Conservation (phyloP, 75 land plant genomes). For the Selaginella moellendorffii region DNA sequence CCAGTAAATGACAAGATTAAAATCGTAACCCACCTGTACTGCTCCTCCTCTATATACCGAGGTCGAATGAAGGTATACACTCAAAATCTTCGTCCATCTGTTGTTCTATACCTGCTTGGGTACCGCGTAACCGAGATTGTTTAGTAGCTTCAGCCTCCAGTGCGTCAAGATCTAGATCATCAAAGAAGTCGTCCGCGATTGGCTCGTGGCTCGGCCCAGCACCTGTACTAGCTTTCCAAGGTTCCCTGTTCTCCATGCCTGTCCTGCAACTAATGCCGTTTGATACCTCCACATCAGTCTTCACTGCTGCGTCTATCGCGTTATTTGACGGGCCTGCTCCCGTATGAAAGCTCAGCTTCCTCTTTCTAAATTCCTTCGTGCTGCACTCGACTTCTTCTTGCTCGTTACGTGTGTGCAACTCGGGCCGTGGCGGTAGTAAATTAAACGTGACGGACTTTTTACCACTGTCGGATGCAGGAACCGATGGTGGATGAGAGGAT, state of each 20-base stretch:
- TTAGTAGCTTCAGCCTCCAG: conserved; percentile 71
- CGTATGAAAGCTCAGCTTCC: background rate
- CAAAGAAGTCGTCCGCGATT: conserved; percentile 59
- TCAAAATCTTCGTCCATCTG: conserved; percentile 11
- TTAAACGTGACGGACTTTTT: no score
- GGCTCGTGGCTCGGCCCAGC: conserved; percentile 4
- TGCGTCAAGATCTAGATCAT: conserved; percentile 73
- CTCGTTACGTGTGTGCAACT: no score
- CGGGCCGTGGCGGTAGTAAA: no score
- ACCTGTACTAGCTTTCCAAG: no score
- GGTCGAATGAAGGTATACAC: conserved; percentile 17
- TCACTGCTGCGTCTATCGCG: no score
- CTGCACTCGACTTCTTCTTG: background rate
- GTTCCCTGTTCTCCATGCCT: no score
- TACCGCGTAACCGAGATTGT: conserved; percentile 21
- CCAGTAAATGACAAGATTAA: no score
- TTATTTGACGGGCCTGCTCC: no score
- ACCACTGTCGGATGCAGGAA: background rate
- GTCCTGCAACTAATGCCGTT: no score
- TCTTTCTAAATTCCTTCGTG: background rate
- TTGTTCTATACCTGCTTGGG: conserved; percentile 1
- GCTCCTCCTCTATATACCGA: conserved; percentile 16
- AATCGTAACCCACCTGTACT: no score
- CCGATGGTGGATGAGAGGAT: background rate
- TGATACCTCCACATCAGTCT: no score